Percentiles rank a stretch among this genome's conserved stretches.
Evolutionary conservation across 2,329 filamentous ascomycete species (phyloP).

Genomic region (Acarospora socialis): DNA sequence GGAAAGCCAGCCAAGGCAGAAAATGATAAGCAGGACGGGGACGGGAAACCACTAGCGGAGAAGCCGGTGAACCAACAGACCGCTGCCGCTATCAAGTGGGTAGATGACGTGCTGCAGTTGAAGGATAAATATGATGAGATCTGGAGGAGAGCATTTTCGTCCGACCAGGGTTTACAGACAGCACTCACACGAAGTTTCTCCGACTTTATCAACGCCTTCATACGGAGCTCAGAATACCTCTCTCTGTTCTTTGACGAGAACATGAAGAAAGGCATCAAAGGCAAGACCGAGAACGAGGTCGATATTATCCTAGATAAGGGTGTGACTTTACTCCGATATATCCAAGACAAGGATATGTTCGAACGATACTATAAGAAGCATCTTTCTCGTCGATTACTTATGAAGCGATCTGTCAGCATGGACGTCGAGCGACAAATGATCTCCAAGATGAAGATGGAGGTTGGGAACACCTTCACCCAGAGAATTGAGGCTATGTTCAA

Average conservation of each 20-base stretch:
- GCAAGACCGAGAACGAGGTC: constrained; percentile 79
- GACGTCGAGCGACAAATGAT: constrained; percentile 95
- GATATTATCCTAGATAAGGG: constrained; percentile 78
- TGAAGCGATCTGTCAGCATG: constrained; percentile 77
- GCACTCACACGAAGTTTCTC: constrained; percentile 76
- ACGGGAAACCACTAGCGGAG: constrained; percentile 27
- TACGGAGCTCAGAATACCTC: constrained; percentile 75
- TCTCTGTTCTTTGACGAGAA: constrained; percentile 96
- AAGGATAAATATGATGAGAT: constrained; percentile 84
- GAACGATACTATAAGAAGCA: constrained; percentile 98
- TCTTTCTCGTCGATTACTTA: constrained; percentile 70
- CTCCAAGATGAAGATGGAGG: constrained; percentile 88
- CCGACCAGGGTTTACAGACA: constrained; percentile 65
- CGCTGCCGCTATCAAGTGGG: constrained; percentile 81
- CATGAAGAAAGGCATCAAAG: constrained; percentile 83
- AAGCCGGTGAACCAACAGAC: constrained; percentile 63
- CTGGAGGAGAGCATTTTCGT: constrained; percentile 56
- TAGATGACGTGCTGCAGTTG: constrained; percentile 71
- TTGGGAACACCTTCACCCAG: constrained; percentile 83
- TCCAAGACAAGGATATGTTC: constrained; percentile 86
- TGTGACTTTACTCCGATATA: constrained; percentile 72
- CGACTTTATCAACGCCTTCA: constrained; percentile 86
- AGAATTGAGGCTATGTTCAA: constrained; percentile 98
- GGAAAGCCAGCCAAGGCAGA: constrained; percentile 29
- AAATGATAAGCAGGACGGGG: constrained; percentile 33